Evolutionary conservation across 768 basidiomycete species (phyloP), one percentile per base, ranked within the genome.

Genomic region (Antrodiella citrinella): DNA sequence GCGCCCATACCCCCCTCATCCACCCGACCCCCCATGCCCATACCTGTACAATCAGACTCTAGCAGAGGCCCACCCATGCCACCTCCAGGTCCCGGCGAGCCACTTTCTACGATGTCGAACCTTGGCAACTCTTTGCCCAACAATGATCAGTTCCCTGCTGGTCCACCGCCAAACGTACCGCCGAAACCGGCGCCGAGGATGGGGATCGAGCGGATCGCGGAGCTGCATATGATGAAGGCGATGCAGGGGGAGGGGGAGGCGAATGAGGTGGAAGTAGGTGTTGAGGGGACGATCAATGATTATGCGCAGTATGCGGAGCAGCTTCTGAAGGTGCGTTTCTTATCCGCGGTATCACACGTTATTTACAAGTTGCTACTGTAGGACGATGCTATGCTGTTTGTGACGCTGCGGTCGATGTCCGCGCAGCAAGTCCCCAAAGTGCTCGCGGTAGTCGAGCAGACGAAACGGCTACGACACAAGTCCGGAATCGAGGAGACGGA

Each of bases 311-410:
- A 87, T 59, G 84, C 85, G 50, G 72, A 72, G 46, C 72, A 66
- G 41, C 61, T 91, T 9, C 72, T 92, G 20, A 70, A 79, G 65
- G 88, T 82, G 56, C 44, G 72, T 58, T 19, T 18, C 22, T n/a
- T 9, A 19, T 9, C 13, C 19, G 11, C 25, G 20, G 30, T 35
- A 7, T n/a, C 23, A 49, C 12, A 9, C 30, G 4, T 44, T 21
- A 13, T 41, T 7, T n/a, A 19, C 26, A 22, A 44, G 25, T 40
- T 2, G 19, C 23, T 42, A 12, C n/a, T 53, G 5, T 47, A 88
- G 86, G 86, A 90, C 51, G 82, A 86, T 51, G 82, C 84, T 4
- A 83, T 92, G 78, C 66, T 91, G 11, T 91, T 89, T 59, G 76
- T 91, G 50, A 82, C 82, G 4, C 67, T 92, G 22, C 76, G 81